Conservation (phyloP, 2,329 filamentous ascomycete species). For the Fusarium verticillioides region DNA sequence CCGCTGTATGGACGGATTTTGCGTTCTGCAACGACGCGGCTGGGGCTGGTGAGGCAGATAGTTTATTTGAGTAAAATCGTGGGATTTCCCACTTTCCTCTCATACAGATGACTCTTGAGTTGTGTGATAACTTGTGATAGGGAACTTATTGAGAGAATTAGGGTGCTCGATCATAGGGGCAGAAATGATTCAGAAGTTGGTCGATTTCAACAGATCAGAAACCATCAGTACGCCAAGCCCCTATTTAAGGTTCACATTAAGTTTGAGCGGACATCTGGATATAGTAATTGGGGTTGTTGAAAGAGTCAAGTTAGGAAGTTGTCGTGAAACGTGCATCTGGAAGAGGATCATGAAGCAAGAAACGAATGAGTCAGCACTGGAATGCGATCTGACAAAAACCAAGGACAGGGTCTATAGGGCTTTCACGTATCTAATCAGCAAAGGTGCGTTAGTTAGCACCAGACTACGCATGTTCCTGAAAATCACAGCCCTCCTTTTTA, state of each 20-base stretch:
- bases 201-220: neutral
- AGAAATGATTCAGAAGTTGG: neutral
- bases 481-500: constrained; percentile 4
- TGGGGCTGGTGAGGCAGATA: constrained; percentile 41
- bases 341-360: neutral
- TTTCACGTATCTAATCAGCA: constrained; percentile 8
- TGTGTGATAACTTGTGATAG: neutral
- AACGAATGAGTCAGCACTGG: constrained; percentile 15
- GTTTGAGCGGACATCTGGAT: neutral
- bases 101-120: constrained; percentile 2
- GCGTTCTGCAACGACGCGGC: constrained; percentile 12
- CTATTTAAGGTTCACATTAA: neutral
- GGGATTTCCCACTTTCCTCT: constrained; percentile 39
- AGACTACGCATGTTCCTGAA: constrained; percentile 14
- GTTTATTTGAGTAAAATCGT: constrained; percentile 43
- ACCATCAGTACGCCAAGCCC: neutral
- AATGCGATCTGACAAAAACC: constrained; percentile 13
- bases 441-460: neutral
- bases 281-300: neutral
- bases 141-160: neutral
- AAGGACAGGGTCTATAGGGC: neutral
- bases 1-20: constrained; percentile 11
- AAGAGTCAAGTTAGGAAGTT: neutral
- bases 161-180: neutral
- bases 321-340: neutral